phyloP scores from a whole-genome alignment of 257 asterid species.

The Jasminum sambac region DNA sequence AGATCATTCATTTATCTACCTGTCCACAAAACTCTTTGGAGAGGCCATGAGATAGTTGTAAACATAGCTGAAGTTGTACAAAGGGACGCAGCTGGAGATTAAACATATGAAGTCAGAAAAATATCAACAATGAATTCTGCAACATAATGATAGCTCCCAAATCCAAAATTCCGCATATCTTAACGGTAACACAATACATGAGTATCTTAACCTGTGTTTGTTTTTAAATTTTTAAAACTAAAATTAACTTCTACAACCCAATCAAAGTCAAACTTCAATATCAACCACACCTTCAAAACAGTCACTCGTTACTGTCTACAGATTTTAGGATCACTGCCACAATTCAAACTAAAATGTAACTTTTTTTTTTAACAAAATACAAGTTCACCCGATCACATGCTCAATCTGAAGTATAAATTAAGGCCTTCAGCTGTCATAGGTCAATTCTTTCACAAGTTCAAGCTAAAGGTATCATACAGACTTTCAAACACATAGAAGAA shows the following conservation, averaged over 20 bases:
- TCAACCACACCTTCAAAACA: no score
- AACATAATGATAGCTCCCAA: slow-evolving; percentile 7
- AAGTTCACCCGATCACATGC: no score
- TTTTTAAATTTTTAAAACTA: no score
- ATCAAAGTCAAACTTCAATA: no score
- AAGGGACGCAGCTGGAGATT: slow-evolving; percentile 81
- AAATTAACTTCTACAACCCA: no score
- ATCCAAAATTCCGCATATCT: slow-evolving; percentile 1
- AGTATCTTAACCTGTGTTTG: neutral
- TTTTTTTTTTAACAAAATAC: no score
- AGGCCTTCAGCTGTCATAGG: neutral
- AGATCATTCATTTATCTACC: slow-evolving; percentile 40
- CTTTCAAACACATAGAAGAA: neutral
- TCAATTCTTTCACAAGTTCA: neutral
- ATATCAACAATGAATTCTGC: slow-evolving; percentile 19
- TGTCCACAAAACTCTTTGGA: slow-evolving; percentile 96
- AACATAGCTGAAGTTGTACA: slow-evolving; percentile 88
- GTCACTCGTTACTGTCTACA: no score
- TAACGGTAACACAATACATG: neutral
- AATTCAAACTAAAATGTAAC: no score
- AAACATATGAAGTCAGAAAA: slow-evolving; percentile 33
- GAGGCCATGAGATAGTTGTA: slow-evolving; percentile 77
- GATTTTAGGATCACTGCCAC: no score
- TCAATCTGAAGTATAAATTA: neutral
- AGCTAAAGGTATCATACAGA: neutral